Evolutionary conservation across 2,329 filamentous ascomycete species (phyloP).

Genomic region (Penicillium rolfsii): DNA sequence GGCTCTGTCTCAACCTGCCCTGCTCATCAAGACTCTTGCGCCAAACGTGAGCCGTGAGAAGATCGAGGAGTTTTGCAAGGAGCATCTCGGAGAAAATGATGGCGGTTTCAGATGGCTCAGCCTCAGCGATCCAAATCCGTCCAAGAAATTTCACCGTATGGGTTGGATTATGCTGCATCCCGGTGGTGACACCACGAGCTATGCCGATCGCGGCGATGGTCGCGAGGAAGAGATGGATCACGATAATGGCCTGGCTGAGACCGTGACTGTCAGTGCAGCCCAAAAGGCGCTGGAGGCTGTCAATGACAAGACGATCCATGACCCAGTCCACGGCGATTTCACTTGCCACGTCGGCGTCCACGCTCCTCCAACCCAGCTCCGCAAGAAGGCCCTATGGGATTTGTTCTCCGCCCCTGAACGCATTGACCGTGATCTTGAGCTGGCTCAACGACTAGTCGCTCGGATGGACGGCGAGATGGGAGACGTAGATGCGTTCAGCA

Average conservation of each 20-base stretch:
- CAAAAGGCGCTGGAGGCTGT: slow-evolving; percentile 91
- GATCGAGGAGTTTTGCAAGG: slow-evolving; percentile 90
- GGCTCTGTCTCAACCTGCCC: slow-evolving; percentile 81
- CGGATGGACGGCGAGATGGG: slow-evolving; percentile 86
- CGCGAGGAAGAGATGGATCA: slow-evolving; percentile 65
- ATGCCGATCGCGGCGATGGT: slow-evolving; percentile 72
- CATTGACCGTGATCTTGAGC: slow-evolving; percentile 82
- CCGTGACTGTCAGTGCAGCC: slow-evolving; percentile 57
- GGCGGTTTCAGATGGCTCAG: slow-evolving; percentile 96
- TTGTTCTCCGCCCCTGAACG: slow-evolving; percentile 93
- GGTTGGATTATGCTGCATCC: slow-evolving; percentile 97
- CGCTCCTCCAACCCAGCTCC: slow-evolving; percentile 78
- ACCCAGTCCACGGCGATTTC: slow-evolving; percentile 91
- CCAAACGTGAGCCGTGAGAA: slow-evolving; percentile 94
- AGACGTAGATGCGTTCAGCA: slow-evolving; percentile 74
- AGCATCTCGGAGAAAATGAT: slow-evolving; percentile 86
- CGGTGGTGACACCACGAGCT: slow-evolving; percentile 63
- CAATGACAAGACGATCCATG: slow-evolving; percentile 96
- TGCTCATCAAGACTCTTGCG: slow-evolving; percentile 97
- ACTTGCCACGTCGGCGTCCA: slow-evolving; percentile 97
- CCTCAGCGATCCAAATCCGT: slow-evolving; percentile 92
- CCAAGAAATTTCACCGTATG: slow-evolving; percentile 95
- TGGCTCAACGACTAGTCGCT: slow-evolving; percentile 78
- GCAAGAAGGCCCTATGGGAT: slow-evolving; percentile 97
- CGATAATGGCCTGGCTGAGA: slow-evolving; percentile 38